Base-by-base conservation (phyloP, 2,329 filamentous ascomycete genomes). In the Lasiodiplodia gonubiensis region DNA sequence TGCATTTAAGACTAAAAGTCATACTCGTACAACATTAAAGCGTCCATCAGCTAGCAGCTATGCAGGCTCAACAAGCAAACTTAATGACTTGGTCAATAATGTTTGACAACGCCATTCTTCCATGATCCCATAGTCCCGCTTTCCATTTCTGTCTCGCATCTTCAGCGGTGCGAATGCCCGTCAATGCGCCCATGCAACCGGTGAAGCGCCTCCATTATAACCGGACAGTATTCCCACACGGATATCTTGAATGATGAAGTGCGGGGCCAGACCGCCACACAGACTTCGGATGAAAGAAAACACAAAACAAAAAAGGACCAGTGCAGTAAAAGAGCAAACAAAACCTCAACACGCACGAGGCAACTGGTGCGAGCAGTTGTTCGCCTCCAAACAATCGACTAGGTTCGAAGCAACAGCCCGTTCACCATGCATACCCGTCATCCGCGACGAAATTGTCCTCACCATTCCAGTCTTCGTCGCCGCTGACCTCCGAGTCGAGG, bases 401-500 rank as follows among this genome's bases (percentile, higher is more conserved):
- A 4, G 6, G 16, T n/a, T 12, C 18, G n/a, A 55, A 10, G 16
- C 18, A 1, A 37, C 11, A 18, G 4, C 10, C 18, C 18, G 6
- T 21, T 55, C 60, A 80, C 77, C 78, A 80, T 64, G 78, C 78
- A 71, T 79, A 80, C 52, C 69, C 72, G 14, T 75, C 78, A 54
- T 80, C 80, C 18, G 78, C 78, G 10, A 21, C 39, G 39, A 75
- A 83, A 37, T 84, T 83, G 68, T 86, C 84, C 59, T 87, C 85
- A 4, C 86, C 87, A 60, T 88, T 83, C 86, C 85, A 78, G 46
- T 87, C 84, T 42, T 87, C 85, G 67, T 86, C 84, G 3, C 83
- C 83, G 77, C 78, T 91, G 78, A 79, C 76, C 72, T 89, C 87
- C 25, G 82, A 83, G 70, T 89, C 87, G 16, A 92, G 77, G 72